These are phyloP conservation scores for Cordyceps javanica DNA, from an alignment of 2,329 filamentous ascomycete genomes.

Conservation along the genomic window DNA sequence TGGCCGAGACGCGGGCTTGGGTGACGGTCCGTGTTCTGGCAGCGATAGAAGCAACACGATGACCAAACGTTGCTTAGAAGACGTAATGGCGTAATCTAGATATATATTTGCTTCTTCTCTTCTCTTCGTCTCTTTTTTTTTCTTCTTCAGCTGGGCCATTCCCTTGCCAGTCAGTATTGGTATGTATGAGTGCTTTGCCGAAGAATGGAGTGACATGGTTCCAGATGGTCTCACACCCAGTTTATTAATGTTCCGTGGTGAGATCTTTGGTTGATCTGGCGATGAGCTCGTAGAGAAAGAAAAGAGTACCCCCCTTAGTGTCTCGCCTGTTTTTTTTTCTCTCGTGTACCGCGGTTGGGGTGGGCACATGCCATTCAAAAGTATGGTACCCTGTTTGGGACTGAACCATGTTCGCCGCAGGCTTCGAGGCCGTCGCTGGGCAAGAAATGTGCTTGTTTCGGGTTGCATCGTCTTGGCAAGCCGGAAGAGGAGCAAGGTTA, in stretches of 20 bases:
- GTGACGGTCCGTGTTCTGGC: too few species aligned
- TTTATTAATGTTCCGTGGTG: neutral
- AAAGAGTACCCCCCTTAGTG: too few species aligned
- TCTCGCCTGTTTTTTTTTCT: neutral
- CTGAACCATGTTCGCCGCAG: too few species aligned
- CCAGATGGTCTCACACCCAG: neutral
- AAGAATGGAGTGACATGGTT: neutral
- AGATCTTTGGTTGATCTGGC: slow-evolving; percentile 7
- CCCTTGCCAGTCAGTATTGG: too few species aligned
- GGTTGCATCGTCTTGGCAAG: neutral
- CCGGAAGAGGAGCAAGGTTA: neutral
- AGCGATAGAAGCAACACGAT: too few species aligned
- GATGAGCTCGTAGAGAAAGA: neutral
- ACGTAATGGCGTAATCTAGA: too few species aligned
- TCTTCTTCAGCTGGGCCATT: too few species aligned
- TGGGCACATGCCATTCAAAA: neutral
- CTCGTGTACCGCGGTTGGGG: neutral
- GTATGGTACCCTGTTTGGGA: too few species aligned
- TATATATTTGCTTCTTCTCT: too few species aligned
- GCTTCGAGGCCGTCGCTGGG: neutral
- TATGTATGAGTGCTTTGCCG: too few species aligned
- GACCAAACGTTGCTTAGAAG: too few species aligned
- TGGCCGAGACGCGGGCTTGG: too few species aligned
- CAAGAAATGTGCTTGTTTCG: neutral
- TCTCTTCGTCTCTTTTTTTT: neutral